Conservation (phyloP, 176 grass and related monocot genomes). For the Lolium rigidum region DNA sequence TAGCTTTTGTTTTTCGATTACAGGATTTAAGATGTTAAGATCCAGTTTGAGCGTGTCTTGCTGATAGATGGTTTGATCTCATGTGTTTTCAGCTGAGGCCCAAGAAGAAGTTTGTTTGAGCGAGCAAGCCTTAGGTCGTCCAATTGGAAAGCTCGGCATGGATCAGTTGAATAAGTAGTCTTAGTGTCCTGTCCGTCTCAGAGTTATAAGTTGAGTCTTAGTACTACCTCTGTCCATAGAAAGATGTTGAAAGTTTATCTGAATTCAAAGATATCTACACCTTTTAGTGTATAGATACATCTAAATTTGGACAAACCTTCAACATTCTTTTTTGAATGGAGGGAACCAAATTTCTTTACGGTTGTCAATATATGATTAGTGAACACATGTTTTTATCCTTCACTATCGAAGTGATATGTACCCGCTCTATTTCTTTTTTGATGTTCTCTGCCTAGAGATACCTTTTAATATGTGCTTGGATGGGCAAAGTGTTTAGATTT, state of each 20-base stretch:
- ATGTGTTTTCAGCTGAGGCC: conserved; percentile 38
- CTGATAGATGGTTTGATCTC: neutral
- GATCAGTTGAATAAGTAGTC: neutral
- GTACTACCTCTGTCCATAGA: no score
- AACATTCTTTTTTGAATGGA: no score
- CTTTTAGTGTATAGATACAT: no score
- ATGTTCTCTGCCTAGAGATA: no score
- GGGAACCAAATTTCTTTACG: no score
- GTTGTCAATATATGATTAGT: neutral
- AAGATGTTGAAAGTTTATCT: no score
- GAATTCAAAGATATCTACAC: no score
- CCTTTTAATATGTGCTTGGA: no score
- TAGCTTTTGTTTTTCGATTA: neutral
- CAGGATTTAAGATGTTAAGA: neutral
- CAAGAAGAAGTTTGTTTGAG: conserved; percentile 37
- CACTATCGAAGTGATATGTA: no score
- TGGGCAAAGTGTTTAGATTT: no score
- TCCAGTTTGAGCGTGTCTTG: neutral
- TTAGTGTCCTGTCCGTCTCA: neutral
- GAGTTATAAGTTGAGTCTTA: neutral
- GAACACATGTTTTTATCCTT: neutral
- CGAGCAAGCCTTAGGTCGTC: neutral
- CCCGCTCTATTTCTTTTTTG: no score
- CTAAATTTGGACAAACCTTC: no score
- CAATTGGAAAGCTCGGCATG: neutral